Percentiles rank a stretch among this genome's conserved stretches.
phyloP scores from a whole-genome alignment of 768 basidiomycete genomes.

The Jaapia argillacea region DNA sequence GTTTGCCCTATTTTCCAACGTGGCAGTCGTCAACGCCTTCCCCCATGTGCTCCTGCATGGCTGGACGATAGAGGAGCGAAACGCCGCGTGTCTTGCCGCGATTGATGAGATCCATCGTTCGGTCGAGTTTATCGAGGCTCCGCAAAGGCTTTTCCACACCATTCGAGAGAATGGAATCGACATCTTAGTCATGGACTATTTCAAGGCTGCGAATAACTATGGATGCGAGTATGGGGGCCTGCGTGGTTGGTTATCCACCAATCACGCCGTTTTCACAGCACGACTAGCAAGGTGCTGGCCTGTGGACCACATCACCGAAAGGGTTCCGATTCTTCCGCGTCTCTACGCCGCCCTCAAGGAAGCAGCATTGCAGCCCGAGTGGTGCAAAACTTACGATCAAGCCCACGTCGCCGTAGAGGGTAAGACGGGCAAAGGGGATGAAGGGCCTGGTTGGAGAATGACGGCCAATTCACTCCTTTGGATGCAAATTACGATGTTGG shows the following conservation, averaged over 20 bases:
- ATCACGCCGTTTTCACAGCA: constrained; percentile 8
- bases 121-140: background rate
- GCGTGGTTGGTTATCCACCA: constrained; percentile 9
- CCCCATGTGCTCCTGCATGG: background rate
- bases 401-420: background rate
- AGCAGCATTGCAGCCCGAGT: background rate
- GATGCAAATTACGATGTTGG: constrained; percentile 13
- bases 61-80: background rate
- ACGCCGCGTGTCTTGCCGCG: background rate
- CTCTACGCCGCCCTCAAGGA: background rate
- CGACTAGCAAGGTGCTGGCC: constrained; percentile 7
- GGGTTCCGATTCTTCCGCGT: constrained; percentile 7
- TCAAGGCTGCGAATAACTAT: constrained; percentile 11
- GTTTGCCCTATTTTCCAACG: background rate
- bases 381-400: background rate
- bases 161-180: constrained; percentile 7
- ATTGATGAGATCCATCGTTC: background rate
- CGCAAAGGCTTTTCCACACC: constrained; percentile 5
- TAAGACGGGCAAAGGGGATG: background rate
- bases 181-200: constrained; percentile 9
- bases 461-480: constrained; percentile 8
- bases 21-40: background rate
- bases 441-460: constrained; percentile 4
- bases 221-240: constrained; percentile 12
- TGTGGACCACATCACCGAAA: background rate